Evolutionary conservation across 768 basidiomycete genomes (phyloP), one percentile per base, ranked within the genome.

Genomic region (Xerocomellus chrysenteron): DNA sequence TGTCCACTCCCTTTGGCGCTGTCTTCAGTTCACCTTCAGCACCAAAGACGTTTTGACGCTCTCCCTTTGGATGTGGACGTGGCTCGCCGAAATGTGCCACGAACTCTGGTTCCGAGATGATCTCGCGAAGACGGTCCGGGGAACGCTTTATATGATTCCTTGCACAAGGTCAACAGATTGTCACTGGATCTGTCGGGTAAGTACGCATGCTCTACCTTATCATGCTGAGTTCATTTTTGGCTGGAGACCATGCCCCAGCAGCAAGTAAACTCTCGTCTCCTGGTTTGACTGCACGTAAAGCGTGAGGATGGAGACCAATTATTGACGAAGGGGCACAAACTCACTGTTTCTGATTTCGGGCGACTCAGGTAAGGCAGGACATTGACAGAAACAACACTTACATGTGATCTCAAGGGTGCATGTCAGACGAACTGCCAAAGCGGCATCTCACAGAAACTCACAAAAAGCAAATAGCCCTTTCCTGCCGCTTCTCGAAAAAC

Each of bases 391-490:
- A 50, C 9, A 50, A 50, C 47, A 55, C 65, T 33, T 33, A 59
- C 57, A 65, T 40, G 36, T 62, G 66, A 60, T 69, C 72, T 71
- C 52, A 47, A 56, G 56, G 53, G 60, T n/a, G 14, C 6, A 32
- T 24, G 46, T 62, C 54, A 66, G 54, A 44, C 13, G 19, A 30
- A n/a, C 17, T 19, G 24, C 17, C 9, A 0, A 40, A 49, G 14
- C 17, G 28, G 30, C 7, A 13, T 30, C 17, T 4, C 4, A 17
- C 12, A 36, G 33, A 50, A 14, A 79, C 89, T 75, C 69, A 92
- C 94, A 95, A 17, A 78, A 79, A 21, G 94, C 94, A 70, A 92
- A 98, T 13, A 87, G 83, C 0, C 95, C 93, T 66, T 98, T 98
- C 41, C 90, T 76, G 3, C 96, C 96, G 30, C 89, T 89, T 46